These are phyloP conservation scores for Bipolaris gigantea DNA, from an alignment of 2,329 filamentous ascomycete species.

Conservation along the genomic window DNA sequence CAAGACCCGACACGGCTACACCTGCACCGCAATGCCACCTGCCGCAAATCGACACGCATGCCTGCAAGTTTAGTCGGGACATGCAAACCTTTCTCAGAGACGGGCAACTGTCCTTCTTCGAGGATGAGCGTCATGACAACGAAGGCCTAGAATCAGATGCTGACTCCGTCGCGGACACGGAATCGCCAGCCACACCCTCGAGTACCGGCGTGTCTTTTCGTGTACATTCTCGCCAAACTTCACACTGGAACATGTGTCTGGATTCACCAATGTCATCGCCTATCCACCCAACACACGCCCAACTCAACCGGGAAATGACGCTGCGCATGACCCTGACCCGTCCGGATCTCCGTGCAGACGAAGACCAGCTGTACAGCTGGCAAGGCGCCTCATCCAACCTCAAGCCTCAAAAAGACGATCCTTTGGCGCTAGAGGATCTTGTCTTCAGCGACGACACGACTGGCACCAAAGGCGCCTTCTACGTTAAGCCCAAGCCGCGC, in stretches of 20 bases:
- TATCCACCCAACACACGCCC: constrained; percentile 24
- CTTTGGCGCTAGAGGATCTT: constrained; percentile 59
- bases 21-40: constrained; percentile 34
- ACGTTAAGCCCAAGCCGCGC: constrained; percentile 43
- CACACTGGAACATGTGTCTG: constrained; percentile 38
- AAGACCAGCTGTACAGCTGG: constrained; percentile 73
- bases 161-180: constrained; percentile 39
- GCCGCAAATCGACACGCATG: constrained; percentile 42
- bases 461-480: constrained; percentile 51
- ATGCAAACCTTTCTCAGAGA: constrained; percentile 62
- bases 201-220: constrained; percentile 41
- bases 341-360: constrained; percentile 77
- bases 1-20: constrained; percentile 22
- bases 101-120: constrained; percentile 53
- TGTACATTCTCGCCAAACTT: constrained; percentile 33
- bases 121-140: constrained; percentile 35
- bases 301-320: constrained; percentile 80
- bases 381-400: constrained; percentile 45
- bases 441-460: constrained; percentile 53
- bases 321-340: constrained; percentile 92
- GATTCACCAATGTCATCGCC: constrained; percentile 34
- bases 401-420: constrained; percentile 49
- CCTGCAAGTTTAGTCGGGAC: constrained; percentile 52
- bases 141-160: constrained; percentile 38
- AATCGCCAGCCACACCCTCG: constrained; percentile 44